Evolutionary conservation across 352 stramenopile genomes (phyloP).

Genomic region (Globisporangium carolinianum): DNA sequence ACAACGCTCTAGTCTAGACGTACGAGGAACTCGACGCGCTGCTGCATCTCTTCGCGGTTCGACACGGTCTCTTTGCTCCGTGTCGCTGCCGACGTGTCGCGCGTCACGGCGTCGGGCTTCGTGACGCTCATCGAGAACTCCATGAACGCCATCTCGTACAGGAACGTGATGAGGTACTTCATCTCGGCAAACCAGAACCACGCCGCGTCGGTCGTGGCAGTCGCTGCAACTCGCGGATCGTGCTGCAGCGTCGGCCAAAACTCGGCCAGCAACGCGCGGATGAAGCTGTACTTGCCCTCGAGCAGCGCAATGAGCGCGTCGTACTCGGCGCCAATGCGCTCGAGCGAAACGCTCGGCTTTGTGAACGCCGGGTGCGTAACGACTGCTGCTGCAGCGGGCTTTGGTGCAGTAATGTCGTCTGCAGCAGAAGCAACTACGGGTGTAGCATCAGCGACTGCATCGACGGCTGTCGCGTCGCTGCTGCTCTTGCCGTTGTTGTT

Average conservation of each 20-base stretch:
- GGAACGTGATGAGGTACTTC: constrained; percentile 73
- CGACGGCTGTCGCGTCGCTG: not conserved
- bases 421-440: not conserved
- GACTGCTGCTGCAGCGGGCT: not conserved
- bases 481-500: not conserved
- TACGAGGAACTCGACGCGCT: constrained; percentile 64
- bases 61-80: constrained; percentile 45
- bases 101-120: constrained; percentile 66
- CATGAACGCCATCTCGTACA: constrained; percentile 84
- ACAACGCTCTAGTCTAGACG: not conserved
- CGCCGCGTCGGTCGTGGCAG: constrained; percentile 39
- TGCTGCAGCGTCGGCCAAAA: constrained; percentile 62
- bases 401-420: not conserved
- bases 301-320: constrained; percentile 20
- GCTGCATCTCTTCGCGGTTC: constrained; percentile 70
- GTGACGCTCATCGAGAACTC: constrained; percentile 82
- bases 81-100: constrained; percentile 3
- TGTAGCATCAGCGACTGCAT: not conserved
- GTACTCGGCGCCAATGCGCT: constrained; percentile 19
- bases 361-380: not conserved
- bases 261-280: constrained; percentile 60
- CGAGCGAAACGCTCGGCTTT: constrained; percentile 4
- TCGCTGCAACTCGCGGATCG: constrained; percentile 26
- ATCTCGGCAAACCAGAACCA: constrained; percentile 86
- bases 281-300: constrained; percentile 37